Evolutionary conservation across 1,284 basidiomycete genomes (phyloP), one percentile per base, ranked within the genome.

Genomic region (Vanrija sp.): DNA sequence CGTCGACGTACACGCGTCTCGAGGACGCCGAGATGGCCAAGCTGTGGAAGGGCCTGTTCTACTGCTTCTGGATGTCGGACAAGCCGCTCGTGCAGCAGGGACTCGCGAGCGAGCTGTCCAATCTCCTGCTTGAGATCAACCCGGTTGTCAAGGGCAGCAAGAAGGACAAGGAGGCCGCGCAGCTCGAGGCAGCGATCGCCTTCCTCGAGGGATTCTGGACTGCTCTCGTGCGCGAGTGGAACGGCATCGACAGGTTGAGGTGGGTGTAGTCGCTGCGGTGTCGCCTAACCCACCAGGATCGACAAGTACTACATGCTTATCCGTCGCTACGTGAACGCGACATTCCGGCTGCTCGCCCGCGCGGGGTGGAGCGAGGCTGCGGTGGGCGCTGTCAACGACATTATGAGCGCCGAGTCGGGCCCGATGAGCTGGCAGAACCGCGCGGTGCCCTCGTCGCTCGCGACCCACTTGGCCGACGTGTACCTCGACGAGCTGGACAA

Each of bases 11-110:
- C 43, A 66, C 53, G n/a, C 64, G 62, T 5, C 51, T 93, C 43
- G 76, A 84, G 18, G 83, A 85, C 53, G 54, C 79, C 25, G 95
- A 98, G 72, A 88, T 97, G 85, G 82, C 84, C 57, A 96, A 93
- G 76, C 77, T 98, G 38, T 98, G 95, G 95, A 97, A 98, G 75
- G 95, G 94, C 0, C 83, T 98, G 50, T 98, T 96, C 77, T 98
- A 97, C 76, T 97, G 91, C 70, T 98, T 95, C 77, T 98, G 94
- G 94, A 98, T 98, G 93, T 97, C 92, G 3, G 95, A 98, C 79
- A 98, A 98, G 74, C 94, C 95, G 6, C 81, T 95, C 3, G 87
- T 98, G 5, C 95, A 98, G 73, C 96, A 98, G 75, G 86, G 86
- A 4, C 83, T 98, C 7, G 92, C 95, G 0, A 80, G 81, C 9